These are phyloP conservation scores for Exserohilum turcica DNA, from an alignment of 2,329 filamentous ascomycete genomes.

Conservation along the genomic window DNA sequence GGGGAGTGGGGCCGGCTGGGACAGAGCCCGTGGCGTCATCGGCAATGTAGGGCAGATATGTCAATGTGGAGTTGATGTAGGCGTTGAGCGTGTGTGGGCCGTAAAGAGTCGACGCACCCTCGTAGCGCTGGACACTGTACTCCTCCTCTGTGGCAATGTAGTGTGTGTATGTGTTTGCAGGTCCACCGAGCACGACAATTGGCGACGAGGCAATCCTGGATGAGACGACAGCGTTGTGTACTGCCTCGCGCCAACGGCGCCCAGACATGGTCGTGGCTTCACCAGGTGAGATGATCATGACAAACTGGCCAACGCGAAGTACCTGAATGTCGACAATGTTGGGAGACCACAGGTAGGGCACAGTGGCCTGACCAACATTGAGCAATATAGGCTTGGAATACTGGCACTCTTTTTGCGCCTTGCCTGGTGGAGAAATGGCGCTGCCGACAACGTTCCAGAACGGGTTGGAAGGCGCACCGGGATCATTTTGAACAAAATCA, in stretches of 20 bases:
- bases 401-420: slow-evolving; percentile 76
- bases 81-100: slow-evolving; percentile 82
- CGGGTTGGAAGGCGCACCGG: slow-evolving; percentile 74
- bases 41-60: slow-evolving; percentile 69
- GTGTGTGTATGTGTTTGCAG: slow-evolving; percentile 88
- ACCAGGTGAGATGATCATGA: slow-evolving; percentile 82
- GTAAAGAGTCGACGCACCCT: slow-evolving; percentile 91
- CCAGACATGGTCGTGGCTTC: slow-evolving; percentile 94
- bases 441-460: slow-evolving; percentile 79
- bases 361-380: slow-evolving; percentile 79
- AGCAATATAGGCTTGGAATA: slow-evolving; percentile 82
- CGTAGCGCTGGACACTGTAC: slow-evolving; percentile 84
- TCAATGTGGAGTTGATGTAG: slow-evolving; percentile 84
- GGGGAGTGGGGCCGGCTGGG: slow-evolving; percentile 67
- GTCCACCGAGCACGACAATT: slow-evolving; percentile 83
- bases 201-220: slow-evolving; percentile 32
- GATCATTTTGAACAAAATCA: slow-evolving; percentile 89
- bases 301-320: slow-evolving; percentile 80
- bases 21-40: slow-evolving; percentile 38
- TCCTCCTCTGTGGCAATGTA: slow-evolving; percentile 81
- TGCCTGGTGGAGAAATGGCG: slow-evolving; percentile 71
- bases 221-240: slow-evolving; percentile 34
- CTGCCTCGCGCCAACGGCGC: slow-evolving; percentile 73
- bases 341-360: slow-evolving; percentile 84
- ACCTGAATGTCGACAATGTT: slow-evolving; percentile 91